Evolutionary conservation across 441 rosid species (phyloP), one percentile per base, ranked within the genome.

Genomic region (Adansonia grandidieri): DNA sequence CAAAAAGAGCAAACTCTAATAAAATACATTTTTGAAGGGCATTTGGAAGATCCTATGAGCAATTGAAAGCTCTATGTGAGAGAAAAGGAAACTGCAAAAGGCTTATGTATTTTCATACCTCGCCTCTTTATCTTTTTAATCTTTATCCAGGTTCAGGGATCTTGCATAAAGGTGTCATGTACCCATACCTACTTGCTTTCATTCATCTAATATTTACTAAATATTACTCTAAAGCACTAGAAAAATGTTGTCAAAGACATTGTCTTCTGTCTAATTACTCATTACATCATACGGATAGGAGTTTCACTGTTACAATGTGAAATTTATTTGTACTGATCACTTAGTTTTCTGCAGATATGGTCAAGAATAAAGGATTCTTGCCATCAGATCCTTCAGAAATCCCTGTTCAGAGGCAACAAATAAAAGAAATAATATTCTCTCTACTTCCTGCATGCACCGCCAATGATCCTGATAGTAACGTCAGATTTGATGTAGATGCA

Each of bases 371-470:
- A 82, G 99, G 98, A 15, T 96, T 96, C 86, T 82, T 94, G 86
- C 99, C 98, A 15, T 91, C 99, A 9, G 96, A 91, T 75, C 99
- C 99, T 78, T 96, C 98, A 6, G 98, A 94, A 86, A 94, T 96
- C 77, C 94, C 98, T 17, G 54, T 87, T 78, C 98, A 93, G 81
- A 89, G 99, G 77, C 94, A 85, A 84, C 99, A 96, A 83, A 84
- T 92, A 44, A 96, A 90, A 82, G 97, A 93, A 17, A 90, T 96
- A 40, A 92, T 96, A 70, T 70, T 87, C 72, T 96, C 99, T 50
- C 88, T 93, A 75, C 91, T 93, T 86, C 94, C 97, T 77, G 98
- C 98, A 78, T 96, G 98, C 85, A 88, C 76, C 81, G 96, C 88
- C 4, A 89, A 97, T 78, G 97, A 93, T 89, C 85, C 86, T 51